Conservation (phyloP, 164 flowering plant species). For the Euptelea pleiosperma region DNA sequence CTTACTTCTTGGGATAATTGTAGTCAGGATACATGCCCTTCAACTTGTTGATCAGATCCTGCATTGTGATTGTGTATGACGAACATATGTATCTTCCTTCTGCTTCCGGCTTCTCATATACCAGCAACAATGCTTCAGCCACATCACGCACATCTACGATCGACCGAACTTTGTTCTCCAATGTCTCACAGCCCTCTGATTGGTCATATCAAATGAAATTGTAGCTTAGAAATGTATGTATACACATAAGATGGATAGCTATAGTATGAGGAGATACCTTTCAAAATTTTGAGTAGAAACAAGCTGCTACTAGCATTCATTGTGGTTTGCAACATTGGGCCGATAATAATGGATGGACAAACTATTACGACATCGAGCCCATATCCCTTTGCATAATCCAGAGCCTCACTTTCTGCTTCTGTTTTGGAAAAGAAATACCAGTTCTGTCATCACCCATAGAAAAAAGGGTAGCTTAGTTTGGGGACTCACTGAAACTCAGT, state of each 20-base stretch:
- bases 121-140: slow-evolving; percentile 43
- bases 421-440: slow-evolving; percentile 55
- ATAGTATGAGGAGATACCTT: slow-evolving; percentile 26
- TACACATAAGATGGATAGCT: neutral
- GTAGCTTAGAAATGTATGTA: no score
- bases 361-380: slow-evolving; percentile 45
- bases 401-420: slow-evolving; percentile 46
- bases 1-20: slow-evolving; percentile 35
- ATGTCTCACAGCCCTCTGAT: slow-evolving; percentile 30
- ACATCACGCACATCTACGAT: slow-evolving; percentile 60
- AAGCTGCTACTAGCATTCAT: slow-evolving; percentile 44
- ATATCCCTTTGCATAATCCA: slow-evolving; percentile 33
- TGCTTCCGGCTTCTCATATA: slow-evolving; percentile 51
- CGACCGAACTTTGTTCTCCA: slow-evolving; percentile 20
- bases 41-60: slow-evolving; percentile 39
- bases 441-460: slow-evolving; percentile 34
- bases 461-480: no score
- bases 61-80: slow-evolving; percentile 14
- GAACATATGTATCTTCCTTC: slow-evolving; percentile 59
- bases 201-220: neutral
- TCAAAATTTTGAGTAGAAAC: slow-evolving; percentile 32
- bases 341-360: slow-evolving; percentile 46
- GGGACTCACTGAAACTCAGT: no score
- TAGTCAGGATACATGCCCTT: slow-evolving; percentile 41
- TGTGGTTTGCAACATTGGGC: slow-evolving; percentile 51